phyloP scores from a whole-genome alignment of 371 early-diverging fungal species.

The Saksenaea vasiformis region DNA sequence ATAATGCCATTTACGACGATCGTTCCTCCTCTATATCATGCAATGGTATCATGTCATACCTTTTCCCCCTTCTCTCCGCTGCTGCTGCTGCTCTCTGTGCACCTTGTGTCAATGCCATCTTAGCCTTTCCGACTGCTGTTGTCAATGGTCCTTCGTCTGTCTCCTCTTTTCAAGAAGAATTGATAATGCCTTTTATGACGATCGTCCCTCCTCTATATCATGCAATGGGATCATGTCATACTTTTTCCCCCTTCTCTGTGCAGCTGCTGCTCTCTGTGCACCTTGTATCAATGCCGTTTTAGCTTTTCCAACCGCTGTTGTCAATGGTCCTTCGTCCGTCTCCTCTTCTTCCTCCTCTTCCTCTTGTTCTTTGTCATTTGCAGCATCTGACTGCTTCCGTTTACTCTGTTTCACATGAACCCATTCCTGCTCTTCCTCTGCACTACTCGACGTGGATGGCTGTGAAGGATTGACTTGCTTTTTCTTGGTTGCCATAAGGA shows the following conservation, averaged over 20 bases:
- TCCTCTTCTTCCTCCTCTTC: slow-evolving; percentile 11
- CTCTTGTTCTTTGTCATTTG: not conserved
- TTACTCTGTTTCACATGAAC: slow-evolving; percentile 5
- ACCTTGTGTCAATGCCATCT: slow-evolving; percentile 26
- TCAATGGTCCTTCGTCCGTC: slow-evolving; percentile 30
- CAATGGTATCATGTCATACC: slow-evolving; percentile 44
- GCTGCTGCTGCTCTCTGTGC: slow-evolving; percentile 14
- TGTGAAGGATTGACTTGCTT: slow-evolving; percentile 18
- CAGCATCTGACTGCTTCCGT: slow-evolving; percentile 18
- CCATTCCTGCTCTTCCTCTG: slow-evolving; percentile 12
- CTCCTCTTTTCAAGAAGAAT: not conserved
- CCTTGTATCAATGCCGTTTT: slow-evolving; percentile 29
- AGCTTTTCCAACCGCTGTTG: slow-evolving; percentile 38
- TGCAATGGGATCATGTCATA: slow-evolving; percentile 45
- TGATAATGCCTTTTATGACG: not conserved
- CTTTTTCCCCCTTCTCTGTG: slow-evolving; percentile 27
- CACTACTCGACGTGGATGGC: slow-evolving; percentile 4
- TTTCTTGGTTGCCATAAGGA: slow-evolving; percentile 46
- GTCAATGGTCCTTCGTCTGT: slow-evolving; percentile 32
- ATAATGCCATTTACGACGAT: not conserved
- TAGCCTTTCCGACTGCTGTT: slow-evolving; percentile 39
- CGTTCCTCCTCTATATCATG: slow-evolving; percentile 21
- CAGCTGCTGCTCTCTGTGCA: slow-evolving; percentile 12
- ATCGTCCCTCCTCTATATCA: slow-evolving; percentile 17
- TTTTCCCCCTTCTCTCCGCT: slow-evolving; percentile 26